Conservation (phyloP, 768 basidiomycete genomes). For the Pleurotus tuber-regium region DNA sequence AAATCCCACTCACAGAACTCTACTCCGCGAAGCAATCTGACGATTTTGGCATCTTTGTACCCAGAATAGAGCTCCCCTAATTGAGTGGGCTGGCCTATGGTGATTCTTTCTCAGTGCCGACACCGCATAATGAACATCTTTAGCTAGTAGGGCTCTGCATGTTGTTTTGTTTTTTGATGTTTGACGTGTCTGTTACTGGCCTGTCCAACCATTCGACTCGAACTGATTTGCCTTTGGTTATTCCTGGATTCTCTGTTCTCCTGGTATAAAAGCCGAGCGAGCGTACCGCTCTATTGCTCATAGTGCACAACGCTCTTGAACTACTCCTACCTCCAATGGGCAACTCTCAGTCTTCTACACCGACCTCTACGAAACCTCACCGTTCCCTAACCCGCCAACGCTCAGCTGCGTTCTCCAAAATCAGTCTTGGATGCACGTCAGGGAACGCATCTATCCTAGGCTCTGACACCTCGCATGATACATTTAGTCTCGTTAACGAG, state of each 20-base stretch:
- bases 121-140: slow-evolving; percentile 7
- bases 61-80: slow-evolving; percentile 8
- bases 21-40: slow-evolving; percentile 10
- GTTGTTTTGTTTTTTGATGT: slow-evolving; percentile 10
- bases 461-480: slow-evolving; percentile 38
- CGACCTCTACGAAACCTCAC: slow-evolving; percentile 5
- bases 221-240: slow-evolving; percentile 1
- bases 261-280: slow-evolving; percentile 5
- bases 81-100: slow-evolving; percentile 1
- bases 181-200: slow-evolving; percentile 4
- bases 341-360: slow-evolving; percentile 11
- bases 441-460: slow-evolving; percentile 30
- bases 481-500: slow-evolving; percentile 28
- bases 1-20: neutral
- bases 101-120: slow-evolving; percentile 10
- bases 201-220: slow-evolving; percentile 10
- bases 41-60: slow-evolving; percentile 6
- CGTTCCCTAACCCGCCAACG: slow-evolving; percentile 29
- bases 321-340: slow-evolving; percentile 16
- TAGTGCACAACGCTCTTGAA: slow-evolving; percentile 23
- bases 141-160: slow-evolving; percentile 11
- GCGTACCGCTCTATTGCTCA: neutral
- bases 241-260: neutral
- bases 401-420: slow-evolving; percentile 34
- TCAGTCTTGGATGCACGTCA: slow-evolving; percentile 39